A percentile compares a stretch with the other conserved stretches of the same genome.
phyloP scores from a whole-genome alignment of 2,329 filamentous ascomycete genomes.

The Fusarium sp. region DNA sequence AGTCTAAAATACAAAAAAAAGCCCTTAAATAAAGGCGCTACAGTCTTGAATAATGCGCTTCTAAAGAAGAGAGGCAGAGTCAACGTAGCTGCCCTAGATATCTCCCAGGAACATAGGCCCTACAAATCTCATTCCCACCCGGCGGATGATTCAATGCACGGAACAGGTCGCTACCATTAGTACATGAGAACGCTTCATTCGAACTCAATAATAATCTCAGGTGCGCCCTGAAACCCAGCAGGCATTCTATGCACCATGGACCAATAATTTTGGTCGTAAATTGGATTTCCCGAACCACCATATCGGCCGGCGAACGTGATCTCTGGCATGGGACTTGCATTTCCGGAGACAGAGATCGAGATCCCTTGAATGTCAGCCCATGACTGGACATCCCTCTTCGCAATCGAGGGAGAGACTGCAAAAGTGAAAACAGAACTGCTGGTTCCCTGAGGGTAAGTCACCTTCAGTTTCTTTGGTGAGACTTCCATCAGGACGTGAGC shows the following conservation, averaged over 20 bases:
- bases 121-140: not conserved
- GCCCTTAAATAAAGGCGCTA: too few species aligned
- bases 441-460: not conserved
- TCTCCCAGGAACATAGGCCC: too few species aligned
- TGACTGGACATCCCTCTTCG: constrained; percentile 15
- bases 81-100: too few species aligned
- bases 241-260: constrained; percentile 8
- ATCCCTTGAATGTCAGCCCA: constrained; percentile 14
- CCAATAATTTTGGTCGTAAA: constrained; percentile 19
- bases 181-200: not conserved
- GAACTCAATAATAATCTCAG: constrained; percentile 23
- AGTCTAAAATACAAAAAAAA: too few species aligned
- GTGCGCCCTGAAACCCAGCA: constrained; percentile 1
- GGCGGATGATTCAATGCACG: too few species aligned
- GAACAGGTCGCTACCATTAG: not conserved
- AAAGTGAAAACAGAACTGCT: constrained; percentile 20
- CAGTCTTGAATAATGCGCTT: too few species aligned
- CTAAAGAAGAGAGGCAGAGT: too few species aligned
- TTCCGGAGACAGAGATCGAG: constrained; percentile 15
- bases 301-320: constrained; percentile 18
- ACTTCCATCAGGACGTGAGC: constrained; percentile 17
- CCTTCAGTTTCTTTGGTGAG: constrained; percentile 5
- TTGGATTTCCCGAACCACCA: constrained; percentile 11
- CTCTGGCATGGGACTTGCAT: not conserved
- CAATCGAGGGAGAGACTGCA: constrained; percentile 12